These are phyloP conservation scores for Nakazawaea peltata DNA, from an alignment of 805 yeast genomes.

Conservation along the genomic window DNA sequence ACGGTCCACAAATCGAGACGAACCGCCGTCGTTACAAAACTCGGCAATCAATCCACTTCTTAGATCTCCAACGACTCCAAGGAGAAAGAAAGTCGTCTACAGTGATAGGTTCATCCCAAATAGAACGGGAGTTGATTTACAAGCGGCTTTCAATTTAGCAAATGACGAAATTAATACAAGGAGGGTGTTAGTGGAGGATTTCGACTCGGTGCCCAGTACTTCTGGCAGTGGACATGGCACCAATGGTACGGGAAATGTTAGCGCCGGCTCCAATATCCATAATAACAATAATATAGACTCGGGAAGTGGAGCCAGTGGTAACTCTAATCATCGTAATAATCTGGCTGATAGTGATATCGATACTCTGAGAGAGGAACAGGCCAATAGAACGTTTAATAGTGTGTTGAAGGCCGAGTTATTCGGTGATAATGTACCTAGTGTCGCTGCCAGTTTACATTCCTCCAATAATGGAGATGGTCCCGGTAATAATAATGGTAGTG, in stretches of 20 bases:
- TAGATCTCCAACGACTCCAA: constrained; percentile 36
- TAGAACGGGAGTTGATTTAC: constrained; percentile 78
- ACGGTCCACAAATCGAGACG: constrained; percentile 6
- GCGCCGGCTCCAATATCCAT: constrained; percentile 17
- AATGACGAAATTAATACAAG: constrained; percentile 28
- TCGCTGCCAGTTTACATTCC: constrained; percentile 19
- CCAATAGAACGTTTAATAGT: constrained; percentile 79
- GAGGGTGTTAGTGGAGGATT: constrained; percentile 10
- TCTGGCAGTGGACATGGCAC: constrained; percentile 14
- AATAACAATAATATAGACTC: constrained; percentile 27
- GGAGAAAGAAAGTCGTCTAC: constrained; percentile 46
- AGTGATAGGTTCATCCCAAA: constrained; percentile 87
- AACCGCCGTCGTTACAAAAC: constrained; percentile 7
- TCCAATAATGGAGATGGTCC: constrained; percentile 9
- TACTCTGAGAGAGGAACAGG: constrained; percentile 65
- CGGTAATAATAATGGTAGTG: not conserved
- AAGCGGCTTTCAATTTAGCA: constrained; percentile 68
- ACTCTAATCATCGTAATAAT: not conserved
- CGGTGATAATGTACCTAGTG: constrained; percentile 72
- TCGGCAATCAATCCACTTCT: constrained; percentile 12
- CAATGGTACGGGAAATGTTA: constrained; percentile 11
- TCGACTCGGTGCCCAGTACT: constrained; percentile 13
- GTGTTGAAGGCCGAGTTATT: constrained; percentile 84
- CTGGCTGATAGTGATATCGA: constrained; percentile 42
- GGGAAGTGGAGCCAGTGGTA: not conserved